phyloP scores from a whole-genome alignment of 768 basidiomycete genomes.

The Amanita thiersii region DNA sequence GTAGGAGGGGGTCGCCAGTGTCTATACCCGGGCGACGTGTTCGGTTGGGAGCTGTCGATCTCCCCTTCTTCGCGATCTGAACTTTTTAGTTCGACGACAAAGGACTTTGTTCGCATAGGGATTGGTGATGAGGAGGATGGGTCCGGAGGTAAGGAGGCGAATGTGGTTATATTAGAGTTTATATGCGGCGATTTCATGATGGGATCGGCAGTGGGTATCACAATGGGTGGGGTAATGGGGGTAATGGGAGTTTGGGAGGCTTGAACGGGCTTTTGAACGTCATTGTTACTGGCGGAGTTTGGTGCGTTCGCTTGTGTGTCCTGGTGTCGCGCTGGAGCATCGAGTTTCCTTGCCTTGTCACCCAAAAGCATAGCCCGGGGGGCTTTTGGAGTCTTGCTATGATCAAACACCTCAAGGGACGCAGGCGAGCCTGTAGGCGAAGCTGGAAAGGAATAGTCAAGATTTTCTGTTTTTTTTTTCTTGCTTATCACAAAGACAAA shows the following conservation, averaged over 20 bases:
- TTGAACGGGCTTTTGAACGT: conserved; percentile 1
- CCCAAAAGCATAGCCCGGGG: conserved; percentile 15
- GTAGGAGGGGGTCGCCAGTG: no score
- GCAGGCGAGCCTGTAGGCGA: neutral
- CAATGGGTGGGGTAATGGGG: neutral
- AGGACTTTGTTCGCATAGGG: conserved; percentile 13
- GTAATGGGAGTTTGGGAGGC: neutral
- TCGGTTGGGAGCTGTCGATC: neutral
- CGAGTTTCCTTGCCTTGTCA: conserved; percentile 1
- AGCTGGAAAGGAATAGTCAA: no score
- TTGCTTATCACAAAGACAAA: neutral
- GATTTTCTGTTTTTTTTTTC: no score
- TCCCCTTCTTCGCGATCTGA: conserved; percentile 5
- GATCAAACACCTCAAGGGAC: conserved; percentile 2
- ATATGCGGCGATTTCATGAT: no score
- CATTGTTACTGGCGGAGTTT: neutral
- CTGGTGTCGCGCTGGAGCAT: neutral
- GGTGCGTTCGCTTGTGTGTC: neutral
- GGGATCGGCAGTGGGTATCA: neutral
- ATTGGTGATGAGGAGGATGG: conserved; percentile 10
- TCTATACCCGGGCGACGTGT: neutral
- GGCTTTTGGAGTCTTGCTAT: conserved; percentile 11
- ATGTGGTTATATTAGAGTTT: neutral
- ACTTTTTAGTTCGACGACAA: neutral
- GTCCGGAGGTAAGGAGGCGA: neutral